Base-by-base conservation (phyloP, 2,329 filamentous ascomycete genomes). In the Teratosphaeria nubilosa region DNA sequence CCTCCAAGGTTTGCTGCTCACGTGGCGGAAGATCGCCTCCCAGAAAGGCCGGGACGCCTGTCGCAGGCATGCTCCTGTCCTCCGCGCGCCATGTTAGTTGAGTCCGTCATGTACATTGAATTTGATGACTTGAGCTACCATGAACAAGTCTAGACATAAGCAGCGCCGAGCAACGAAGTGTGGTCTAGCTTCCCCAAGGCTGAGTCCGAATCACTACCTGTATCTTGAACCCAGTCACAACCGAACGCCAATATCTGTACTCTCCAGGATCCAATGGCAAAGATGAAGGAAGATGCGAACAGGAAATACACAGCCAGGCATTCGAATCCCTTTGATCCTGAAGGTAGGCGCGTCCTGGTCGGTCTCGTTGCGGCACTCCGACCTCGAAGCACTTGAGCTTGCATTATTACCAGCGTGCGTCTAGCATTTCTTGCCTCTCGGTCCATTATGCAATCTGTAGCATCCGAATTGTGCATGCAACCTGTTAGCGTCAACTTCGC, bases 1-100 rank as follows among this genome's bases (percentile, higher is more conserved):
- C 73, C 16, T 69, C 64, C 34, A 60, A 67, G 13, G 74, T 71
- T 14, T 72, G 64, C 9, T 70, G 66, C 50, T 73, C 68, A 20
- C 73, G 69, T 53, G 73, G 71, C 57, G 58, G 58, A n/a, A 62
- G 57, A 34, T 62, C 59, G 37, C 58, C 58, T 30, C 60, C 60
- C 3, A 57, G 27, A 24, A 60, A 32, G 30, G 34, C 59, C 25
- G 59, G 60, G 4, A 55, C 51, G 20, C 20, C 34, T 27, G 48
- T 45, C 16, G 41, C 27, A 53, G 52, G 31, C 56, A 54, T 59
- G 51, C 14, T 45, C n/a, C 53, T 16, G 13, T 37, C 34, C 34
- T 37, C 13, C 34, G 34, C 16, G 34, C 16, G 34, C 34, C 34
- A 37, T 37, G 11, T 37, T 37, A 37, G 34, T 16, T 14, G 34